Conservation (phyloP, 495 filamentous ascomycete species). For the Staphylotrichum tortipilum region DNA sequence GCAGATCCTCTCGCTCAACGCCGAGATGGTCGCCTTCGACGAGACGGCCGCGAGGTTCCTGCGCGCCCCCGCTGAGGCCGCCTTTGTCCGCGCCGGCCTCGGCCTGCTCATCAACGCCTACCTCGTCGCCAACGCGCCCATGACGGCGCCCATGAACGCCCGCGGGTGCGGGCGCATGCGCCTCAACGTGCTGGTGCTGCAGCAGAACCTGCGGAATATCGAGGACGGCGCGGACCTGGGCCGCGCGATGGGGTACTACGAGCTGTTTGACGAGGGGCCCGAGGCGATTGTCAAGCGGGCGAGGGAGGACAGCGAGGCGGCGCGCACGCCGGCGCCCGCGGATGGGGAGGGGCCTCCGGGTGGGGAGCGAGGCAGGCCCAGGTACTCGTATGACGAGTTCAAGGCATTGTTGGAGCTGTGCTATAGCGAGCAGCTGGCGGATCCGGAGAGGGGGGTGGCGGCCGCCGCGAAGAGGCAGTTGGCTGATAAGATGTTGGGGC, state of each 20-base stretch:
- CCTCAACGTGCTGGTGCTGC: slow-evolving; percentile 84
- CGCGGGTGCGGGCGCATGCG: slow-evolving; percentile 72
- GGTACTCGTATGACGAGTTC: slow-evolving; percentile 74
- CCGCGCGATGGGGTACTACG: slow-evolving; percentile 65
- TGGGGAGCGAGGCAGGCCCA: slow-evolving; percentile 28
- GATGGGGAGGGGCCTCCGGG: slow-evolving; percentile 9
- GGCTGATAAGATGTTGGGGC: slow-evolving; percentile 61
- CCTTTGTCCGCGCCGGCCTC: slow-evolving; percentile 66
- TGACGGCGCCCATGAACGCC: slow-evolving; percentile 41
- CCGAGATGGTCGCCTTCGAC: slow-evolving; percentile 73
- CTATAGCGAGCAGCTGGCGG: slow-evolving; percentile 69
- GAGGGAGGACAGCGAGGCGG: slow-evolving; percentile 39
- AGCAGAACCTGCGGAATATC: slow-evolving; percentile 92
- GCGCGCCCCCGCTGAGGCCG: slow-evolving; percentile 50
- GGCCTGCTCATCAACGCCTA: slow-evolving; percentile 38
- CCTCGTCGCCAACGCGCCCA: slow-evolving; percentile 33
- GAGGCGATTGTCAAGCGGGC: slow-evolving; percentile 59
- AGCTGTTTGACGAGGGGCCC: slow-evolving; percentile 69
- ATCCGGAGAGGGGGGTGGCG: slow-evolving; percentile 63
- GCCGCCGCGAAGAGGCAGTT: slow-evolving; percentile 64
- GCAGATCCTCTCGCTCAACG: slow-evolving; percentile 66
- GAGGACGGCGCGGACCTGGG: slow-evolving; percentile 62
- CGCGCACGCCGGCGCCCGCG: slow-evolving; percentile 24
- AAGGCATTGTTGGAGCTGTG: slow-evolving; percentile 77
- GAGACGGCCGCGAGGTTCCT: slow-evolving; percentile 67